Base-by-base conservation (phyloP, 2,329 filamentous ascomycete genomes). In the Coniochaeta prunicola region DNA sequence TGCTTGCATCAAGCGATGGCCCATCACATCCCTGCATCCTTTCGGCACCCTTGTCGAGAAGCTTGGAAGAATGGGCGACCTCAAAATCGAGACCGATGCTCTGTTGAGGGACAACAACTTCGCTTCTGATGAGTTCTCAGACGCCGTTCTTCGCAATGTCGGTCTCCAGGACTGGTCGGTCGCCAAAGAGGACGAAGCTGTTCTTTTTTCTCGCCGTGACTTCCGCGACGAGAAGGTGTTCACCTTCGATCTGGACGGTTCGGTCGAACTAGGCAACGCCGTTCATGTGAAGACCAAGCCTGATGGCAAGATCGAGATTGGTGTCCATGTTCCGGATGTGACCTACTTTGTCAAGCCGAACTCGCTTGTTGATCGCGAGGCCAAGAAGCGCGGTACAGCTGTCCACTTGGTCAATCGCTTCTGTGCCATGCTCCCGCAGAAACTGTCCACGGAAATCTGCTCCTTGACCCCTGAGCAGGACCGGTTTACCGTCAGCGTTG, bases 31-130 rank as follows among this genome's bases (percentile, higher is more conserved):
- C n/a, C 85, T 99, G 59, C 94, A 99, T 77, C 94, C 94, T 33
- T 99, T 99, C 69, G 94, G 94, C 71, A 99, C 94, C 9, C 86
- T 99, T 53, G 92, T 97, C 58, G 94, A 99, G 77, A 91, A 96
- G 76, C 87, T 99, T 58, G 94, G 94, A 62, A 91, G 91, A 72
- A 97, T 97, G 90, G 94, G 94, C 65, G 92, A 99, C 71, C 82
- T 96, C 66, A 96, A 92, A 77, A 93, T 99, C 59, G 94, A 99
- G 77, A 99, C 94, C 2, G 94, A 99, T 77, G 94, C 94, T 59
- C 84, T 99, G 59, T 84, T 99, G 57, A 89, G 94, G 62, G 94
- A 99, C 78, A 99, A 99, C 83, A 99, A 99, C 79, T 99, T 99
- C 70, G 90, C 90, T 15, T 92, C 92, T 0, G 94, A 99, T 69